Evolutionary conservation across 1,284 basidiomycete genomes (phyloP), one percentile per base, ranked within the genome.

Genomic region (Ceratobasidium sp.): DNA sequence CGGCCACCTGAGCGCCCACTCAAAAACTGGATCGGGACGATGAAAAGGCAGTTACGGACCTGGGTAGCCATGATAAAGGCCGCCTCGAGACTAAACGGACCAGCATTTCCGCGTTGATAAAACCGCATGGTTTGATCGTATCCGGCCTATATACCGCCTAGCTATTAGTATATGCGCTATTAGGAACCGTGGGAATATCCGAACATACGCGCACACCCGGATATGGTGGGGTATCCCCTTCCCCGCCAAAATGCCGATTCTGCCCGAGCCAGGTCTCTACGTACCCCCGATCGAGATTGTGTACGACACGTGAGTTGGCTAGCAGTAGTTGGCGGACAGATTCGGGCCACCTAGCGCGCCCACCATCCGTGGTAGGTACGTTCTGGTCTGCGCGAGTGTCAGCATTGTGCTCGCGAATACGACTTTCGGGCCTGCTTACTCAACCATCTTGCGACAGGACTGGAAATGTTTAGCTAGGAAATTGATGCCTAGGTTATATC

Each of bases 71-170:
- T 35, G 33, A 64, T 1, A 23, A 64, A 64, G 6, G 60, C 60
- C 5, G 60, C 60, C 8, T 64, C 60, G 60, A 64, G 41, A 64
- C 60, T 64, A 12, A 64, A 64, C 3, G 60, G 60, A 12, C 60
- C 60, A n/a, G 30, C 30, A 20, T 41, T 41, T 18, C 60, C 60
- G 5, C 60, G 35, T 16, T 64, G 60, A 35, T 44, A 64, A 44
- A 38, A 64, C n/a, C 18, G 38, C 60, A 64, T 35, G 3, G 12
- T 35, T 3, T 35, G 41, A 33, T 64, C 60, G 60, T 64, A 64
- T 44, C 60, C 60, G 6, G 18, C 60, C 60, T 64, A 33, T n/a
- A 20, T 3, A 0, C 0, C 12, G 6, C 30, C 12, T 7, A 33
- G 7, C 0, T 1, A 10, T 41, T 3, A 41, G 38, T 30, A 30